Evolutionary conservation across 176 grass and related monocot genomes (phyloP).

Genomic region (Pontederia paniculata): DNA sequence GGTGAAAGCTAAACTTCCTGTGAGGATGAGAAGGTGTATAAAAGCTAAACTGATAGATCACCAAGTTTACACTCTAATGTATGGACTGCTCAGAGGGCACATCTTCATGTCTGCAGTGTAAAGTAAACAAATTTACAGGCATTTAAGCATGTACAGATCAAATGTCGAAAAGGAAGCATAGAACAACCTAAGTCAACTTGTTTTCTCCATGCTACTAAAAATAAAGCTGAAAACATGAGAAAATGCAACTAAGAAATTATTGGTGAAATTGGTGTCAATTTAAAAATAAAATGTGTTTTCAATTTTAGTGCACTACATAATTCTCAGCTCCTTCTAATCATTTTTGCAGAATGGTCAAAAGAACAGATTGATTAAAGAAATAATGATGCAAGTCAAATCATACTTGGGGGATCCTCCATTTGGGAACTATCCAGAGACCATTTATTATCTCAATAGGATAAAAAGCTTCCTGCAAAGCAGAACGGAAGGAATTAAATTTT

Average conservation of each 20-base stretch:
- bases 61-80: too few species aligned
- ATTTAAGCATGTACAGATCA: too few species aligned
- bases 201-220: not conserved
- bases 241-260: too few species aligned
- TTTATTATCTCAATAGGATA: slow-evolving; percentile 51
- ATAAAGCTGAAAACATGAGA: not conserved
- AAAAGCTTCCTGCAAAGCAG: slow-evolving; percentile 35
- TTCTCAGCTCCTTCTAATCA: too few species aligned
- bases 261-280: too few species aligned
- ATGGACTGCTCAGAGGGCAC: too few species aligned
- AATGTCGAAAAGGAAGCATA: not conserved
- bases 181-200: not conserved
- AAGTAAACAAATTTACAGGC: not conserved
- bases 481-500: too few species aligned
- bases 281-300: too few species aligned
- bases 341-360: not conserved
- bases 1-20: too few species aligned
- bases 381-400: slow-evolving; percentile 17
- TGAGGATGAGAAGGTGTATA: too few species aligned
- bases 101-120: not conserved
- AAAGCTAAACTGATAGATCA: too few species aligned
- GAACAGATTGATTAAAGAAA: slow-evolving; percentile 1
- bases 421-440: slow-evolving; percentile 89
- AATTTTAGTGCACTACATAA: too few species aligned
- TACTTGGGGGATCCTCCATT: slow-evolving; percentile 74